These are phyloP conservation scores for Theileria annulata DNA, from an alignment of 169 alveolate genomes.

Conservation along the genomic window DNA sequence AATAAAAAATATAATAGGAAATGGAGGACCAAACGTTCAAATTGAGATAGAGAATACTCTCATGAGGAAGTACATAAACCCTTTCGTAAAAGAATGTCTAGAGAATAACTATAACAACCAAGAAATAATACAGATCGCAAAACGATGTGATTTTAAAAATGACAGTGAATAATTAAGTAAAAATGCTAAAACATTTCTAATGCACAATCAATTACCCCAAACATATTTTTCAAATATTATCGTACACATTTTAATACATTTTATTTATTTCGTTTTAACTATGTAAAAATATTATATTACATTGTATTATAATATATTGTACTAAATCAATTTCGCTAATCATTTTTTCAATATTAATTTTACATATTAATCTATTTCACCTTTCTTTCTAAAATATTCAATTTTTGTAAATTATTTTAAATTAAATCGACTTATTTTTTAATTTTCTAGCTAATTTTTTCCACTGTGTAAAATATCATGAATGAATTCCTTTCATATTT, in stretches of 20 bases:
- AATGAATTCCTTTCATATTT: not conserved
- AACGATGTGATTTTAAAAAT: slow-evolving; percentile 26
- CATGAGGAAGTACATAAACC: slow-evolving; percentile 30
- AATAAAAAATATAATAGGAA: not conserved
- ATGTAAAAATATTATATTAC: not conserved
- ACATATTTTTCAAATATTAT: not conserved
- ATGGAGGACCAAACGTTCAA: slow-evolving; percentile 26
- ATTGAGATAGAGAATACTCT: slow-evolving; percentile 39
- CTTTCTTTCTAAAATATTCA: too few relatives aligned
- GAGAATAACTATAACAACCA: slow-evolving; percentile 31
- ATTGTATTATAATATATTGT: not conserved
- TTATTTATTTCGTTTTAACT: not conserved
- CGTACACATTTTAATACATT: slow-evolving; percentile 7
- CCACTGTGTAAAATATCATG: not conserved
- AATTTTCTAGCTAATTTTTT: too few relatives aligned
- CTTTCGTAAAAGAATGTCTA: slow-evolving; percentile 50
- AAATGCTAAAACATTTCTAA: slow-evolving; percentile 4
- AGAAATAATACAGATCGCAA: slow-evolving; percentile 34
- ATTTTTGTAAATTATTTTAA: too few relatives aligned
- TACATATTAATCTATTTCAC: not conserved
- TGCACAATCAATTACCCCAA: slow-evolving; percentile 18
- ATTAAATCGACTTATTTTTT: too few relatives aligned
- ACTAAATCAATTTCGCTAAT: not conserved
- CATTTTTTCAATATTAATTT: not conserved
- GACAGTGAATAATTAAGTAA: not conserved